A percentile compares a stretch with the other conserved stretches of the same genome.
Conservation (phyloP, 352 stramenopile species). For the Phytophthora pini region DNA sequence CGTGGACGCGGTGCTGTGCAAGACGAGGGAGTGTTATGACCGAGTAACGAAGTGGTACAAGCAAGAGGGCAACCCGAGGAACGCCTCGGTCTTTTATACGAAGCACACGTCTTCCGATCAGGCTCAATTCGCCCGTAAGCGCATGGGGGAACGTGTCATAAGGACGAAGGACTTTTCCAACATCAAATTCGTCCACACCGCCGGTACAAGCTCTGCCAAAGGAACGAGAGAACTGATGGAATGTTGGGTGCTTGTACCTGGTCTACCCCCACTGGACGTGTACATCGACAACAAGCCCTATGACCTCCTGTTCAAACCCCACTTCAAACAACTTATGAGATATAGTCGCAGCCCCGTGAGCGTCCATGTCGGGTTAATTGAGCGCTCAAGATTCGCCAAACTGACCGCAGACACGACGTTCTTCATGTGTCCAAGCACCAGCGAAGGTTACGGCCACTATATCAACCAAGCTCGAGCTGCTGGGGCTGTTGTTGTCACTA, state of each 20-base stretch:
- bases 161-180: conserved; percentile 45
- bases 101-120: conserved; percentile 56
- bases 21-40: conserved; percentile 53
- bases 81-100: conserved; percentile 52
- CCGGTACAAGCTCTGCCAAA: conserved; percentile 55
- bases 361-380: conserved; percentile 31
- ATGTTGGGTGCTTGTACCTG: conserved; percentile 54
- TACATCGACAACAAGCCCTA: conserved; percentile 39
- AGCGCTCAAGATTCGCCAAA: conserved; percentile 42
- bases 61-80: conserved; percentile 50
- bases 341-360: conserved; percentile 36
- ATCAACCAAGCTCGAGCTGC: conserved; percentile 70
- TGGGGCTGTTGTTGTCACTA: conserved; percentile 55
- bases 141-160: conserved; percentile 24
- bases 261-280: conserved; percentile 50
- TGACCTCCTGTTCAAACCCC: conserved; percentile 17
- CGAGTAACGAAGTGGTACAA: conserved; percentile 51
- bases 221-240: conserved; percentile 56
- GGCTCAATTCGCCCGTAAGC: conserved; percentile 27
- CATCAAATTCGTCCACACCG: conserved; percentile 58
- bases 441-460: conserved; percentile 74
- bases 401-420: conserved; percentile 52
- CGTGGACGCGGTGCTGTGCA: conserved; percentile 65
- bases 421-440: conserved; percentile 62
- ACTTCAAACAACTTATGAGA: conserved; percentile 23